Conservation (phyloP, 2,329 filamentous ascomycete species). For the Nothomitra cinnamomea region DNA sequence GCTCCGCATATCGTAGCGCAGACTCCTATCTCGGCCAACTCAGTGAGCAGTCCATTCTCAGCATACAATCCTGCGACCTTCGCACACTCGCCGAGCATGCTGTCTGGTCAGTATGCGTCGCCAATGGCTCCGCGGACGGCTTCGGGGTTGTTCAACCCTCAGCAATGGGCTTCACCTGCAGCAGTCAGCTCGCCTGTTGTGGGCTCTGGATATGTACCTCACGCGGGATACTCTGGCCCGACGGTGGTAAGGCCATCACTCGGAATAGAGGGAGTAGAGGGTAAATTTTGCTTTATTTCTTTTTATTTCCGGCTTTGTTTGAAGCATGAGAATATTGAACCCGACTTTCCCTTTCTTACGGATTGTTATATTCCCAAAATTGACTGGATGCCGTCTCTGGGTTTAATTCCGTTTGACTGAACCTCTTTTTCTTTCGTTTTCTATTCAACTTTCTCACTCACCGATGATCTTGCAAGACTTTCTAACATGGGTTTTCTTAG, state of each 20-base stretch:
- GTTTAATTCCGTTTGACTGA: background rate
- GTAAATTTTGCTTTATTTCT: background rate
- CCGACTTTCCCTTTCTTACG: background rate
- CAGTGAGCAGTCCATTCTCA: constrained; percentile 3
- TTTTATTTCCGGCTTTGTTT: background rate
- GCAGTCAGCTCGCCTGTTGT: background rate
- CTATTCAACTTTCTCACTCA: background rate
- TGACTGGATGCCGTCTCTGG: background rate
- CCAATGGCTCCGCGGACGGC: background rate
- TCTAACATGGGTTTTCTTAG: too few species aligned
- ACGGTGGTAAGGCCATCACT: background rate
- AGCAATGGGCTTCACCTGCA: background rate
- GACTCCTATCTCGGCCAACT: background rate
- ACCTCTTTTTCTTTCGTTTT: constrained; percentile 2
- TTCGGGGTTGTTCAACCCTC: background rate
- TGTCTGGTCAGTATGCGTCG: background rate
- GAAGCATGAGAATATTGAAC: too few species aligned
- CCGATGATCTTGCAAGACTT: too few species aligned
- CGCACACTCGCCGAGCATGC: background rate
- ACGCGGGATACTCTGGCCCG: background rate
- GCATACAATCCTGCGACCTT: background rate
- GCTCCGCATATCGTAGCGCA: background rate
- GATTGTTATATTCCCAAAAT: background rate
- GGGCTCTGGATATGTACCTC: background rate
- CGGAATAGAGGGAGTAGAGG: background rate